Conservation (phyloP, 768 basidiomycete genomes). For the Boletus barrowsii region DNA sequence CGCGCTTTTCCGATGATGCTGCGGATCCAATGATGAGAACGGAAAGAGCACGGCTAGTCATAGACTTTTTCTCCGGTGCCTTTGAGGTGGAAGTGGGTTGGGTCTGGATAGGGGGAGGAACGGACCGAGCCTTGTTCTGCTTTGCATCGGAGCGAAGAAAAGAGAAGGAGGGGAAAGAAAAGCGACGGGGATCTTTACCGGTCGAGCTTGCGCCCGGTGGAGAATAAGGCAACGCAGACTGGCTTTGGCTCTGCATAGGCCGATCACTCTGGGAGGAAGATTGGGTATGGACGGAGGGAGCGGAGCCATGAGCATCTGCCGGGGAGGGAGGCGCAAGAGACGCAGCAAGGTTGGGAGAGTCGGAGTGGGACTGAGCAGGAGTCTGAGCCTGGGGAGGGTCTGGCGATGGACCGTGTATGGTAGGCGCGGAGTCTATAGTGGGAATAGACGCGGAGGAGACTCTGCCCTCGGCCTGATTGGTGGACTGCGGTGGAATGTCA, state of each 20-base stretch:
- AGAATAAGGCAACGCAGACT: constrained; percentile 28
- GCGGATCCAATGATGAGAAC: constrained; percentile 27
- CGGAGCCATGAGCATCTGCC: background rate
- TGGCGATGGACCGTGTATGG: constrained; percentile 16
- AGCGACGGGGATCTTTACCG: constrained; percentile 36
- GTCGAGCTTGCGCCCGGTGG: constrained; percentile 1
- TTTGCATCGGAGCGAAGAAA: constrained; percentile 38
- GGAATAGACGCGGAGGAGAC: constrained; percentile 19
- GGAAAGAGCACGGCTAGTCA: constrained; percentile 34
- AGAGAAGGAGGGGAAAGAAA: constrained; percentile 47
- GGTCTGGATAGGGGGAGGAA: constrained; percentile 7
- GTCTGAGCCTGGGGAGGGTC: background rate
- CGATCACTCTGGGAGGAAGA: constrained; percentile 16
- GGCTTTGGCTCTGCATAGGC: constrained; percentile 26
- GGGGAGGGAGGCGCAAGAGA: constrained; percentile 21
- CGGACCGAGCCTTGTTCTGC: constrained; percentile 20
- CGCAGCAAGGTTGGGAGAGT: constrained; percentile 14
- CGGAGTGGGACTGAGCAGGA: constrained; percentile 6
- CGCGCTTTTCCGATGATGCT: constrained; percentile 51
- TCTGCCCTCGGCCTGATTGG: constrained; percentile 8
- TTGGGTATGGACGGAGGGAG: constrained; percentile 10
- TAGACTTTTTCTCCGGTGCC: constrained; percentile 41
- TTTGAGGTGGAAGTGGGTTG: constrained; percentile 34
- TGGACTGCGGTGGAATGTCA: background rate
- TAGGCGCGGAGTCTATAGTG: constrained; percentile 24